Evolutionary conservation across 257 asterid species (phyloP).

Genomic region (Plantago elongata): DNA sequence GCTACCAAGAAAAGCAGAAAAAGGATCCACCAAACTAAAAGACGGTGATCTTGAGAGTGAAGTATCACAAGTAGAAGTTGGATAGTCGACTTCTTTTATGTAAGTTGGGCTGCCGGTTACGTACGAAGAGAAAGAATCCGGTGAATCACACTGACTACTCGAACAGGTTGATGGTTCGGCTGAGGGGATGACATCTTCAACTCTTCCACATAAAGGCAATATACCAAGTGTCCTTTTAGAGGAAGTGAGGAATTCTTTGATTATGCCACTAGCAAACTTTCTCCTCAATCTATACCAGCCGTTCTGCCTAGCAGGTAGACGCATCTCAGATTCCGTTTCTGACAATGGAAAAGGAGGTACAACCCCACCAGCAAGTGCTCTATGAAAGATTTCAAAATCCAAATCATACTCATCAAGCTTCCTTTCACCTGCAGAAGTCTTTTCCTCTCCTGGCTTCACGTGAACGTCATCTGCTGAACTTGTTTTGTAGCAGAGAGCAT

Average conservation of each 20-base stretch:
- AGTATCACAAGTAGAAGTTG: conserved; percentile 28
- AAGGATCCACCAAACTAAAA: conserved; percentile 49
- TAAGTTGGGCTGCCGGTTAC: conserved; percentile 38
- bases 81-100: conserved; percentile 29
- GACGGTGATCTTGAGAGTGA: conserved; percentile 49
- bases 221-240: conserved; percentile 32
- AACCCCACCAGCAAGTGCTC: conserved; percentile 72
- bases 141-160: conserved; percentile 38
- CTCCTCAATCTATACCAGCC: conserved; percentile 72
- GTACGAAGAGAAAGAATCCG: conserved; percentile 41
- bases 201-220: conserved; percentile 22
- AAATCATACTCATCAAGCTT: conserved; percentile 53
- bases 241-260: conserved; percentile 43
- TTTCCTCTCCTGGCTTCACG: conserved; percentile 22
- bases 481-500: conserved; percentile 48
- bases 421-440: conserved; percentile 28
- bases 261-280: conserved; percentile 39
- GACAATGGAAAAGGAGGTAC: conserved; percentile 65
- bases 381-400: conserved; percentile 66
- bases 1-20: conserved; percentile 45
- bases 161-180: conserved; percentile 33
- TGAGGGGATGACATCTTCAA: conserved; percentile 27
- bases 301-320: conserved; percentile 62
- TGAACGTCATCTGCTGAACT: conserved; percentile 28
- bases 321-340: conserved; percentile 50